Conservation (phyloP, 257 asterid species). For the Dorcoceras hygrometricum region DNA sequence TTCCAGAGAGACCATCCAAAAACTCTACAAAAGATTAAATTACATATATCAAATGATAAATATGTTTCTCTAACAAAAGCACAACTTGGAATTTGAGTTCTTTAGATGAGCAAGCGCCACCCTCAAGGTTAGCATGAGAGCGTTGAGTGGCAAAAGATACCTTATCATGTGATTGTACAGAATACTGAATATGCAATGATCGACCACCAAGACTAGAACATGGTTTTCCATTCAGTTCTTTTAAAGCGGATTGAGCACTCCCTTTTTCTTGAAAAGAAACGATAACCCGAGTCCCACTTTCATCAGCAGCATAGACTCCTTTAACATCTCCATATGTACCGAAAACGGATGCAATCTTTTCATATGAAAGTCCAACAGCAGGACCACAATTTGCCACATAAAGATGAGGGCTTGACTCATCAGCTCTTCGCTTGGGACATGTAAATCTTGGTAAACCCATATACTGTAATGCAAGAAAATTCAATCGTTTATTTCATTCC, state of each 20-base stretch:
- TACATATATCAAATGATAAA: background rate
- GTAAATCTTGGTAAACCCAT: slow-evolving; percentile 82
- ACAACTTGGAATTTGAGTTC: background rate
- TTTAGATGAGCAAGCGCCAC: background rate
- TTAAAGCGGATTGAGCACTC: slow-evolving; percentile 62
- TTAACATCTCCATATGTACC: slow-evolving; percentile 56
- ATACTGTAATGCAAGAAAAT: slow-evolving; percentile 25
- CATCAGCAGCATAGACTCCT: slow-evolving; percentile 84
- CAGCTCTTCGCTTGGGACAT: slow-evolving; percentile 55
- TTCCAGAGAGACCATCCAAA: background rate
- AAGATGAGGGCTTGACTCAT: slow-evolving; percentile 60
- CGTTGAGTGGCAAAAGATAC: slow-evolving; percentile 32
- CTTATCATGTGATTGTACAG: slow-evolving; percentile 58
- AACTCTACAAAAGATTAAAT: background rate
- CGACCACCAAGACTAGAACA: slow-evolving; percentile 72
- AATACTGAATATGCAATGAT: slow-evolving; percentile 69
- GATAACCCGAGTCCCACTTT: slow-evolving; percentile 90
- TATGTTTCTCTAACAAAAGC: background rate
- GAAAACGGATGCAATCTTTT: slow-evolving; percentile 57
- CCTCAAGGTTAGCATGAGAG: background rate
- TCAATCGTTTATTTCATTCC: background rate
- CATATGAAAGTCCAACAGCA: slow-evolving; percentile 69
- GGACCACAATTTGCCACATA: slow-evolving; percentile 98
- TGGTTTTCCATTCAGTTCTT: slow-evolving; percentile 54
- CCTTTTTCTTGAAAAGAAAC: slow-evolving; percentile 51